Evolutionary conservation across 768 basidiomycete genomes (phyloP).

Genomic region (Punctularia strigosozonata): DNA sequence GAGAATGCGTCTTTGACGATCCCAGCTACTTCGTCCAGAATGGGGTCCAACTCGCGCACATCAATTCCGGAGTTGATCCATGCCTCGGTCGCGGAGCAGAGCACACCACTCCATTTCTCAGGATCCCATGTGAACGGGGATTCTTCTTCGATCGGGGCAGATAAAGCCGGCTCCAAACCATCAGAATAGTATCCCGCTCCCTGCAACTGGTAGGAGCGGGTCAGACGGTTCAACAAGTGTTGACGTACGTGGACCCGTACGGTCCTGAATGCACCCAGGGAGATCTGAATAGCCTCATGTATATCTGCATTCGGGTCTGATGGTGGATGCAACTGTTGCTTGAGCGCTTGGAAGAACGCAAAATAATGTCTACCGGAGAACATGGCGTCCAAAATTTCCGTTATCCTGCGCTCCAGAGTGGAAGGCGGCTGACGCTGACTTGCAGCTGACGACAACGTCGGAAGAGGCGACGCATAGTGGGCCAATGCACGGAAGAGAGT

Average conservation of each 20-base stretch:
- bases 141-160: too few species aligned
- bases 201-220: slow-evolving; percentile 50
- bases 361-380: slow-evolving; percentile 57
- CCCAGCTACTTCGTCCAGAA: slow-evolving; percentile 55
- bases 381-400: slow-evolving; percentile 42
- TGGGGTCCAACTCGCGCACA: slow-evolving; percentile 11
- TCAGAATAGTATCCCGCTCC: slow-evolving; percentile 53
- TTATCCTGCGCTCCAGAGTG: slow-evolving; percentile 41
- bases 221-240: slow-evolving; percentile 47
- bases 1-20: slow-evolving; percentile 63
- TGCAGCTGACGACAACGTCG: slow-evolving; percentile 47
- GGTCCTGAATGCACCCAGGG: slow-evolving; percentile 30
- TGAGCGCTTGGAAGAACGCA: slow-evolving; percentile 52
- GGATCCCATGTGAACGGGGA: too few species aligned
- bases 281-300: slow-evolving; percentile 12
- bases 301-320: slow-evolving; percentile 10
- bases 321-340: slow-evolving; percentile 43
- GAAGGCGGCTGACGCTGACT: slow-evolving; percentile 19
- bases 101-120: slow-evolving; percentile 37
- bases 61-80: slow-evolving; percentile 37
- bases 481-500: slow-evolving; percentile 63
- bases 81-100: slow-evolving; percentile 41
- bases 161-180: slow-evolving; percentile 52
- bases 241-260: slow-evolving; percentile 54
- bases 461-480: slow-evolving; percentile 53